Conservation (phyloP, 2,329 filamentous ascomycete species). For the Epichloe uncinata region DNA sequence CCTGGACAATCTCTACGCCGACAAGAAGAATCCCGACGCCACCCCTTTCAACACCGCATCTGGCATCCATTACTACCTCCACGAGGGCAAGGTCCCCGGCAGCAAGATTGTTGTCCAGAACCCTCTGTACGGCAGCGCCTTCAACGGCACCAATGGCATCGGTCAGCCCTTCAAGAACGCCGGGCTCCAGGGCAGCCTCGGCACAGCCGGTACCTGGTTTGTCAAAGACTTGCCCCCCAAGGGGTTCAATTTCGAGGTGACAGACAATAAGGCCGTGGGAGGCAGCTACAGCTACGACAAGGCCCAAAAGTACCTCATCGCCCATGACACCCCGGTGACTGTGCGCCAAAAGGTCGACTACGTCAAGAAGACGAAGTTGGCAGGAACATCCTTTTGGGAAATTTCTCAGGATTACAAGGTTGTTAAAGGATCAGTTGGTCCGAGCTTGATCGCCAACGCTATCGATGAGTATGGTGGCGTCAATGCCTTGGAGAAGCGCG, state of each 20-base stretch:
- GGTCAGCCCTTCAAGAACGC: conserved; percentile 50
- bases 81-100: conserved; percentile 37
- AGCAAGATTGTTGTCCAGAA: conserved; percentile 62
- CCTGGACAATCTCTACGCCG: conserved; percentile 54
- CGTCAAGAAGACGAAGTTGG: conserved; percentile 45
- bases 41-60: conserved; percentile 58
- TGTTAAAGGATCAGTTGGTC: neutral
- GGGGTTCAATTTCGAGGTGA: no score
- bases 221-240: conserved; percentile 53
- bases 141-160: conserved; percentile 47
- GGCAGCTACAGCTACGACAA: conserved; percentile 60
- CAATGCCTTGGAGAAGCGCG: neutral
- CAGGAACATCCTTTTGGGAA: conserved; percentile 79
- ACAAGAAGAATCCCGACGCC: conserved; percentile 32
- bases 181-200: conserved; percentile 34
- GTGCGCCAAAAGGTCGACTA: conserved; percentile 49
- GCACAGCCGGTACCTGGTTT: conserved; percentile 47
- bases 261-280: no score
- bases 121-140: conserved; percentile 66
- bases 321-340: conserved; percentile 52
- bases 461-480: neutral
- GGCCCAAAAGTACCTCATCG: conserved; percentile 46
- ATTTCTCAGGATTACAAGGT: conserved; percentile 47
- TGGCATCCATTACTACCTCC: conserved; percentile 41
- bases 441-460: conserved; percentile 43